These are phyloP conservation scores for Metschnikowia dekortorum DNA, from an alignment of 805 yeast species.

Conservation along the genomic window DNA sequence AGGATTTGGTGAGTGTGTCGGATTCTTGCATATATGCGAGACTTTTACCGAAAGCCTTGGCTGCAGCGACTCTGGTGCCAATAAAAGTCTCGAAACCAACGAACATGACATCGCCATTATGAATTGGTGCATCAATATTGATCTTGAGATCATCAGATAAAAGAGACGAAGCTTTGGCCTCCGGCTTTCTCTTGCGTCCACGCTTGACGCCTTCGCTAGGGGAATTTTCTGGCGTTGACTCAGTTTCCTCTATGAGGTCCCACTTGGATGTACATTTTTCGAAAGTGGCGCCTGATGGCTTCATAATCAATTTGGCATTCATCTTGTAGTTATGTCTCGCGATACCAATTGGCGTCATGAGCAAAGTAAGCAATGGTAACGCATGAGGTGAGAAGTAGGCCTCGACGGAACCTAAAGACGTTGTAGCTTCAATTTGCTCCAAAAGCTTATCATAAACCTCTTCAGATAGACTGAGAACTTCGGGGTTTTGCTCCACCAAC, in stretches of 20 bases:
- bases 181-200: conserved; percentile 46
- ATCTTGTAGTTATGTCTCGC: conserved; percentile 83
- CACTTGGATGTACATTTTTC: conserved; percentile 14
- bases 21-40: conserved; percentile 46
- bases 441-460: conserved; percentile 58
- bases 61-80: conserved; percentile 70
- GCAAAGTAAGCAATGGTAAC: conserved; percentile 55
- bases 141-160: conserved; percentile 56
- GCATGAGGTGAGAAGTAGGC: conserved; percentile 52
- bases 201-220: conserved; percentile 25
- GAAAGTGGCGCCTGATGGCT: conserved; percentile 63
- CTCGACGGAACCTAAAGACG: conserved; percentile 38
- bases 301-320: conserved; percentile 68
- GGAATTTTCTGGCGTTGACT: conserved; percentile 4
- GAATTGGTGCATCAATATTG: conserved; percentile 90
- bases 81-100: conserved; percentile 73
- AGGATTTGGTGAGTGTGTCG: conserved; percentile 35
- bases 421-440: conserved; percentile 33
- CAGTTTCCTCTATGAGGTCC: conserved; percentile 10
- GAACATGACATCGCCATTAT: conserved; percentile 84
- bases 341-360: conserved; percentile 93
- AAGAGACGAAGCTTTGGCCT: conserved; percentile 37
- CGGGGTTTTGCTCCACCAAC: conserved; percentile 80
- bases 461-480: conserved; percentile 60
- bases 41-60: conserved; percentile 69